These are phyloP conservation scores for Botryobasidium botryosum DNA, from an alignment of 768 basidiomycete genomes.

Conservation along the genomic window DNA sequence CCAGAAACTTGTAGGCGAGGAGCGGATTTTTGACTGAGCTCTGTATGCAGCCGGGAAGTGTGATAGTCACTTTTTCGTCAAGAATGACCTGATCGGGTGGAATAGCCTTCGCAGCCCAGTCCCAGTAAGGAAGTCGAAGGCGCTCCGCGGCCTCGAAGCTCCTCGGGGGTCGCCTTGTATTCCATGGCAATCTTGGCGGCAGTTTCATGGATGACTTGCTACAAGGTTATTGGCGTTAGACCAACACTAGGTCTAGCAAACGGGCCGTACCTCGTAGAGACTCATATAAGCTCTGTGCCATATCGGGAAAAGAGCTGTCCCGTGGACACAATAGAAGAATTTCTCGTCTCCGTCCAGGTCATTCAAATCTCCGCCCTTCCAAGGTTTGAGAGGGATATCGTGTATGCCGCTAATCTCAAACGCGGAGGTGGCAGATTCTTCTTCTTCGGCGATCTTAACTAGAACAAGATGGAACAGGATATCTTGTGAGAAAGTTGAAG, in stretches of 20 bases:
- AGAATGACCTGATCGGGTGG: constrained; percentile 27
- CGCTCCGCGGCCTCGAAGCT: constrained; percentile 22
- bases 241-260: neutral
- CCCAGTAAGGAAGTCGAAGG: constrained; percentile 33
- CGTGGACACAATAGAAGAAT: constrained; percentile 34
- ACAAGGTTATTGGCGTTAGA: neutral
- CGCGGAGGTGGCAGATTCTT: constrained; percentile 25
- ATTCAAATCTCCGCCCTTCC: constrained; percentile 28
- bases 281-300: constrained; percentile 37
- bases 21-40: constrained; percentile 1
- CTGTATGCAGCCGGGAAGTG: constrained; percentile 18
- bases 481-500: no score
- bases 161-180: constrained; percentile 16
- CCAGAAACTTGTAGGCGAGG: constrained; percentile 4
- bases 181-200: constrained; percentile 27
- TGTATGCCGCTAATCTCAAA: constrained; percentile 36
- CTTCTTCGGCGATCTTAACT: constrained; percentile 17
- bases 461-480: neutral
- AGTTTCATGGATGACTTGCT: constrained; percentile 32
- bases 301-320: constrained; percentile 22
- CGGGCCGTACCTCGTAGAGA: constrained; percentile 29
- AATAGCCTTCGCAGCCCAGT: constrained; percentile 28
- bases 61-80: constrained; percentile 21
- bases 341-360: constrained; percentile 14
- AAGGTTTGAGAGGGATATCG: constrained; percentile 29